Evolutionary conservation across 805 yeast genomes (phyloP).

Genomic region (Suhomyces sp.): DNA sequence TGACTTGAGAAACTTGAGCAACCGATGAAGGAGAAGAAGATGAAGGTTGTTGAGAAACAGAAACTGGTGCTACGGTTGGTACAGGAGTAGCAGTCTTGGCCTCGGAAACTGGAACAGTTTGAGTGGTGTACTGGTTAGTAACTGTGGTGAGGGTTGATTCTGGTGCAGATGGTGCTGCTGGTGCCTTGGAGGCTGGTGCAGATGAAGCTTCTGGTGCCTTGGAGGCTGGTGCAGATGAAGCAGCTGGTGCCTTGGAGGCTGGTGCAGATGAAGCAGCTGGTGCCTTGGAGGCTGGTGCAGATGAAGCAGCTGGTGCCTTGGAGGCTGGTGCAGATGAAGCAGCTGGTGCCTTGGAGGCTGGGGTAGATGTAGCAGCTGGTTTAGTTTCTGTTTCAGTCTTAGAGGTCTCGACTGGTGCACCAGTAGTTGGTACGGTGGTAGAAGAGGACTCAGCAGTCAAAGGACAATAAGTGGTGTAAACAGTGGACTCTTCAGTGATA

Average conservation of each 20-base stretch:
- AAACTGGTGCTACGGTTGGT: background rate
- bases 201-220: background rate
- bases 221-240: background rate
- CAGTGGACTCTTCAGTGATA: slow-evolving; percentile 27
- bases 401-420: background rate
- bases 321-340: background rate
- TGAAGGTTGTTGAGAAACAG: background rate
- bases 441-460: slow-evolving; percentile 10
- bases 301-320: too few species aligned
- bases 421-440: slow-evolving; percentile 1
- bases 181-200: slow-evolving; percentile 1
- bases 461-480: slow-evolving; percentile 35
- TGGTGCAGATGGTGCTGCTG: slow-evolving; percentile 1
- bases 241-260: background rate
- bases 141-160: background rate
- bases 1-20: slow-evolving; percentile 1
- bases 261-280: slow-evolving; percentile 1
- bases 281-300: slow-evolving; percentile 2
- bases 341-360: background rate
- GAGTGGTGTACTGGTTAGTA: background rate
- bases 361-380: slow-evolving; percentile 1
- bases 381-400: background rate
- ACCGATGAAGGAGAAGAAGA: background rate
- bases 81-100: slow-evolving; percentile 2
- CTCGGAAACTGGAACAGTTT: background rate